phyloP scores from a whole-genome alignment of 169 alveolate species.

The Plasmodium ovale region DNA sequence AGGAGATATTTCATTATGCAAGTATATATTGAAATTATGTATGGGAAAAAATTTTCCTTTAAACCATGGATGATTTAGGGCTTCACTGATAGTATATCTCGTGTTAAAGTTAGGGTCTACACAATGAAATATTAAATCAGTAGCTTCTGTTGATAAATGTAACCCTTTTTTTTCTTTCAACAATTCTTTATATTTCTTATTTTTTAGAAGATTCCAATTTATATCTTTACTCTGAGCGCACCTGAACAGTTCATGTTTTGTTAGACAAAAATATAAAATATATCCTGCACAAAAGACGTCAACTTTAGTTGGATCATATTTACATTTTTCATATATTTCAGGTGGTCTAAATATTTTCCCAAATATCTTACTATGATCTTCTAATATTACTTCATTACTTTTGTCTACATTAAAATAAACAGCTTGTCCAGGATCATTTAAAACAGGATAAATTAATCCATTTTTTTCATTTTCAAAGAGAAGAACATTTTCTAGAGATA shows the following conservation, averaged over 20 bases:
- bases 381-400: conserved; percentile 32
- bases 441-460: conserved; percentile 79
- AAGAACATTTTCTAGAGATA: conserved; percentile 83
- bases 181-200: conserved; percentile 44
- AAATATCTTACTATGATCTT: conserved; percentile 75
- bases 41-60: conserved; percentile 29
- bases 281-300: conserved; percentile 87
- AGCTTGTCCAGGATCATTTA: conserved; percentile 89
- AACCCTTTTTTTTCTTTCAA: conserved; percentile 76
- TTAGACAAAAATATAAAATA: conserved; percentile 83
- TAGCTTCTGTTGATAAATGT: conserved; percentile 53
- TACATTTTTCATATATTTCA: conserved; percentile 79
- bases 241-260: conserved; percentile 85
- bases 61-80: conserved; percentile 75
- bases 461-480: conserved; percentile 80
- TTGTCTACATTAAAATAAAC: conserved; percentile 49
- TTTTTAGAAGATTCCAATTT: conserved; percentile 72
- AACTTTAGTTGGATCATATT: conserved; percentile 84
- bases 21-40: conserved; percentile 20
- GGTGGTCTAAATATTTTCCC: conserved; percentile 89
- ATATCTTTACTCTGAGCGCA: conserved; percentile 60
- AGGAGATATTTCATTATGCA: neutral
- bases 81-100: conserved; percentile 69
- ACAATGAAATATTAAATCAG: conserved; percentile 76
- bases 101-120: conserved; percentile 71